A percentile compares a stretch with the other conserved stretches of the same genome.
Evolutionary conservation across 1,284 basidiomycete species (phyloP).

Genomic region (Tylopilus sp.): DNA sequence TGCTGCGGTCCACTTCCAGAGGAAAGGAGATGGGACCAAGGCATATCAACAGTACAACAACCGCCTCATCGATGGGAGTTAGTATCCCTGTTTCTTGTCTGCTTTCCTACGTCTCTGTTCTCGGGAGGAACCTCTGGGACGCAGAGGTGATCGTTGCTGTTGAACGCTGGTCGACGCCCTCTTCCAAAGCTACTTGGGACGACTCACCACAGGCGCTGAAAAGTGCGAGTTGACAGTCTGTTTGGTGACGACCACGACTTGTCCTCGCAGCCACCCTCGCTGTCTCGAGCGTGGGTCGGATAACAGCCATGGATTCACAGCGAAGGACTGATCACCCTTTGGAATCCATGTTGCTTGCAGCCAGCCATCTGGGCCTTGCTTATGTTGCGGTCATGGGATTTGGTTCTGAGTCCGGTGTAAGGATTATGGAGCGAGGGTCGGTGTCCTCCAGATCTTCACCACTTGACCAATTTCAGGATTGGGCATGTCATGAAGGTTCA

Average conservation of each 20-base stretch:
- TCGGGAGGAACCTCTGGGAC: conserved; percentile 17
- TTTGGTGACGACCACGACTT: conserved; percentile 31
- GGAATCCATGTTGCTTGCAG: conserved; percentile 25
- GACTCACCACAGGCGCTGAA: conserved; percentile 29
- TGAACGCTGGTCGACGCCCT: conserved; percentile 24
- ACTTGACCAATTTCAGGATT: conserved; percentile 36
- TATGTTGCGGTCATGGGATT: conserved; percentile 35
- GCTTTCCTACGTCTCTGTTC: conserved; percentile 33
- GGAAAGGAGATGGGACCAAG: conserved; percentile 86
- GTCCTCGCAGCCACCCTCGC: conserved; percentile 29
- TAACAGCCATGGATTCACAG: conserved; percentile 22
- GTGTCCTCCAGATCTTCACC: conserved; percentile 31
- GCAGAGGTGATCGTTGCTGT: conserved; percentile 22
- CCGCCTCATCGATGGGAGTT: conserved; percentile 99
- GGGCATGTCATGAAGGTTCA: conserved; percentile 29
- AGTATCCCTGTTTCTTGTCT: conserved; percentile 66
- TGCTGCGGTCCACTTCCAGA: conserved; percentile 84
- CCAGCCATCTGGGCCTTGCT: conserved; percentile 22
- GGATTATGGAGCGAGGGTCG: conserved; percentile 29
- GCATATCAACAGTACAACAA: conserved; percentile 96
- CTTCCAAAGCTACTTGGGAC: conserved; percentile 25
- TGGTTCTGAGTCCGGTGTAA: conserved; percentile 34
- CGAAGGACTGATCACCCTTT: conserved; percentile 33
- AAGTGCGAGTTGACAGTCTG: conserved; percentile 33
- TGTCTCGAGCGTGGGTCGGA: conserved; percentile 22